A percentile compares a stretch with the other conserved stretches of the same genome.
phyloP scores from a whole-genome alignment of 164 flowering plant species.

The Protea cynaroides region DNA sequence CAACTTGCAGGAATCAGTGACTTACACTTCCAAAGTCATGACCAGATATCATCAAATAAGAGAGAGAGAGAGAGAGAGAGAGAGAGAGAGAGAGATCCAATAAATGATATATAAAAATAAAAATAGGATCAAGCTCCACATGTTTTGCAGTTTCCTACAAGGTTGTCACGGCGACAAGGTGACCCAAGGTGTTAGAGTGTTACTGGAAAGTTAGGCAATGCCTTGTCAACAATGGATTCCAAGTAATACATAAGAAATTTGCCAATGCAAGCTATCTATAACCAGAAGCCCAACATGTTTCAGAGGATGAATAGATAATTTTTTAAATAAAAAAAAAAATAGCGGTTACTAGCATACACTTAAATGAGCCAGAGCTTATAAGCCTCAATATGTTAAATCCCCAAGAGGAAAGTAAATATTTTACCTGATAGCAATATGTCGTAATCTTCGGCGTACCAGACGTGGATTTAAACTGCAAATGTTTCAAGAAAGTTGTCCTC shows the following conservation, averaged over 20 bases:
- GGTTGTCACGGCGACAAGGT: too few relatives aligned
- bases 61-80: neutral
- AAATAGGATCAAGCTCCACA: neutral
- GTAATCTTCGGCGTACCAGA: constrained; percentile 74
- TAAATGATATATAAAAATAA: neutral
- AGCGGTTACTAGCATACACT: neutral
- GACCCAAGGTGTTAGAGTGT: too few relatives aligned
- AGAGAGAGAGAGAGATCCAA: neutral
- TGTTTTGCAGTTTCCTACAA: neutral
- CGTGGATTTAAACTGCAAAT: constrained; percentile 69
- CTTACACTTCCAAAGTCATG: constrained; percentile 7
- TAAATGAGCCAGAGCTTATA: neutral
- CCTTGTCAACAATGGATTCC: too few relatives aligned
- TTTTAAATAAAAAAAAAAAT: neutral
- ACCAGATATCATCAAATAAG: neutral
- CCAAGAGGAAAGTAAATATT: neutral
- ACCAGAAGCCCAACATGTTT: too few relatives aligned
- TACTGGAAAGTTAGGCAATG: too few relatives aligned
- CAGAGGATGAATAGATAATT: too few relatives aligned
- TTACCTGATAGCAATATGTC: constrained; percentile 87
- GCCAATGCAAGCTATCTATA: too few relatives aligned
- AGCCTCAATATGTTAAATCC: neutral
- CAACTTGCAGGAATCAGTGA: constrained; percentile 9
- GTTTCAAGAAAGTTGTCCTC: neutral
- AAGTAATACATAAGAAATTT: too few relatives aligned